These are phyloP conservation scores for Podospora anserina DNA, from an alignment of 495 filamentous ascomycete species.

Conservation along the genomic window DNA sequence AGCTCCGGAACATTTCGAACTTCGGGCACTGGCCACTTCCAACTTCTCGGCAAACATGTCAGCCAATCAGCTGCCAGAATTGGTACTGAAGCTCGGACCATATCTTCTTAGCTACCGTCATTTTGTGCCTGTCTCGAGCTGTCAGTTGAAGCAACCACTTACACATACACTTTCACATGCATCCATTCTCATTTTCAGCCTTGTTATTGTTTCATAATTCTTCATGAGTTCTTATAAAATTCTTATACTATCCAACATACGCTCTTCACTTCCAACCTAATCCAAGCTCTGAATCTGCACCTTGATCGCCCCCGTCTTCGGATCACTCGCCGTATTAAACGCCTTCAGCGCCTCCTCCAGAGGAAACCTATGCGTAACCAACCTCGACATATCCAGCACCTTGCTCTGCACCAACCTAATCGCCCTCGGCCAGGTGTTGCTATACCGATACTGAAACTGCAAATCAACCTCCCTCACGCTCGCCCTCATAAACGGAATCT, in stretches of 20 bases:
- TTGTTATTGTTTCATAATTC: background rate
- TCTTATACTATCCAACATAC: background rate
- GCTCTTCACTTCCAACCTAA: constrained; percentile 14
- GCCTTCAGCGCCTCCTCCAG: constrained; percentile 86
- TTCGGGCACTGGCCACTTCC: constrained; percentile 27
- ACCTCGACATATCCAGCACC: constrained; percentile 69
- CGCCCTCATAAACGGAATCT: constrained; percentile 86
- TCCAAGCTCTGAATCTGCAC: constrained; percentile 75
- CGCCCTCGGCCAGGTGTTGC: constrained; percentile 91
- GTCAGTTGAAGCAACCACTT: constrained; percentile 1
- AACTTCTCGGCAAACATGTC: constrained; percentile 23
- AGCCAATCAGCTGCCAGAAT: constrained; percentile 28
- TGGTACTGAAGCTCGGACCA: constrained; percentile 15
- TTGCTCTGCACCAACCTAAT: constrained; percentile 83
- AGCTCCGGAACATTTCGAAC: constrained; percentile 38
- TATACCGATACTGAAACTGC: constrained; percentile 93
- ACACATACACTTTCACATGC: background rate
- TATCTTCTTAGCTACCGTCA: background rate
- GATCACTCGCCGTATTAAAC: constrained; percentile 80
- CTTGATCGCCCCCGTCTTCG: constrained; percentile 93
- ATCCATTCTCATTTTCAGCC: background rate
- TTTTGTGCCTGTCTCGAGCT: background rate
- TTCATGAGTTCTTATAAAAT: background rate
- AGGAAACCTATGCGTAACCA: constrained; percentile 83
- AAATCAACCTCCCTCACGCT: constrained; percentile 89